A percentile compares a stretch with the other conserved stretches of the same genome.
Conservation (phyloP, 2,329 filamentous ascomycete species). For the Cladobotryum protrusum region DNA sequence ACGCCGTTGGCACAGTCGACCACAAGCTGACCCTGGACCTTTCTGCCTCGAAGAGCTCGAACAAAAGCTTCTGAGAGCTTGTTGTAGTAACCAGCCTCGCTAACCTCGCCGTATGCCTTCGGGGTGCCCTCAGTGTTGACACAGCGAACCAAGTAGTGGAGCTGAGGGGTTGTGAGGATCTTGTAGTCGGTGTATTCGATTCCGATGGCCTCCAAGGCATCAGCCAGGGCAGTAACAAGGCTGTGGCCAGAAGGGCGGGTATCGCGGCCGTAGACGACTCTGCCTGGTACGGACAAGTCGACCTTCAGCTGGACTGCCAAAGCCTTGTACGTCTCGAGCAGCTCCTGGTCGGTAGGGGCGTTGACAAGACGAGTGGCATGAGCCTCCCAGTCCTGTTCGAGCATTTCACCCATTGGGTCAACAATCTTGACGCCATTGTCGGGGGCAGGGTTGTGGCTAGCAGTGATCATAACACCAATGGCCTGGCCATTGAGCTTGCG, state of each 20-base stretch:
- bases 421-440: constrained; percentile 96
- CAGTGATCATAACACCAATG: constrained; percentile 95
- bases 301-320: constrained; percentile 72
- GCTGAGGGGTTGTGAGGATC: constrained; percentile 90
- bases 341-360: constrained; percentile 64
- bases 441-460: constrained; percentile 82
- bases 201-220: constrained; percentile 70
- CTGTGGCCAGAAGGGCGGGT: constrained; percentile 86
- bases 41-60: constrained; percentile 71
- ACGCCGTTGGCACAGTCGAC: constrained; percentile 98
- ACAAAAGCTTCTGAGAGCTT: constrained; percentile 84
- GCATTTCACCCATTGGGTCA: constrained; percentile 96
- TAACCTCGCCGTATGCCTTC: constrained; percentile 81
- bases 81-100: constrained; percentile 89
- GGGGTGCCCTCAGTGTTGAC: constrained; percentile 87
- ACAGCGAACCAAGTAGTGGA: constrained; percentile 93
- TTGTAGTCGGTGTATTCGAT: constrained; percentile 79
- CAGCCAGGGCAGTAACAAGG: constrained; percentile 71
- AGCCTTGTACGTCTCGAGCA: constrained; percentile 69
- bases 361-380: constrained; percentile 89
- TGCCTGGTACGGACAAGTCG: constrained; percentile 62
- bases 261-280: constrained; percentile 85
- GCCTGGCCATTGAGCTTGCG: constrained; percentile 84
- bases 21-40: constrained; percentile 65
- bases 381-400: constrained; percentile 89